Evolutionary conservation across 306 rosid genomes (phyloP).

Genomic region (Quercus cerris): DNA sequence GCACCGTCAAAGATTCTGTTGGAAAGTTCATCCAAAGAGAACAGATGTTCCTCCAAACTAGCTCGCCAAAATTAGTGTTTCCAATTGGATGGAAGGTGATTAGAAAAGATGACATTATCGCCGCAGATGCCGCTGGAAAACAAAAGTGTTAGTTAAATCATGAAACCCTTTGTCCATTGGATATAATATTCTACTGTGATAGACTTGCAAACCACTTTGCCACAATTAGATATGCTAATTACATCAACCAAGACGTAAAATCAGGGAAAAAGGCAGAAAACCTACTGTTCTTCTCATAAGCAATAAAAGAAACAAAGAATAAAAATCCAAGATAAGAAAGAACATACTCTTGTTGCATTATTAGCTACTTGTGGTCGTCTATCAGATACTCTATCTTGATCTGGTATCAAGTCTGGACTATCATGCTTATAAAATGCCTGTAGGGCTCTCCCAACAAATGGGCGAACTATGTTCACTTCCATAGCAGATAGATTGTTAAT

Average conservation of each 20-base stretch:
- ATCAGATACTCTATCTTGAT: conserved; percentile 68
- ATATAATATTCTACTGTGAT: neutral
- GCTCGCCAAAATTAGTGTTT: conserved; percentile 2
- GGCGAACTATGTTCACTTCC: conserved; percentile 98
- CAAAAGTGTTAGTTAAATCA: conserved; percentile 13
- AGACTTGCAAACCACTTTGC: conserved; percentile 1
- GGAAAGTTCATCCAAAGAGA: conserved; percentile 1
- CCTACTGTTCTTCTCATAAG: neutral
- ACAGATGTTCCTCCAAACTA: conserved; percentile 17
- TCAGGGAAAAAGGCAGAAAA: neutral
- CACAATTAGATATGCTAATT: neutral
- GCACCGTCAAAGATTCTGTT: neutral
- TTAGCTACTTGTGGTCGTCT: conserved; percentile 61
- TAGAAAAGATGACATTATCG: conserved; percentile 27
- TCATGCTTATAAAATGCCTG: conserved; percentile 90
- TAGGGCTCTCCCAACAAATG: conserved; percentile 85
- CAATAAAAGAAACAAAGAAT: neutral
- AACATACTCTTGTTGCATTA: conserved; percentile 73
- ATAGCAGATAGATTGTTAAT: conserved; percentile 86
- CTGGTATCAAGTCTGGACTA: conserved; percentile 80
- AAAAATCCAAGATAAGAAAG: neutral
- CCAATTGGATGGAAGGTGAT: conserved; percentile 17
- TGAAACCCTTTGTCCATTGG: neutral
- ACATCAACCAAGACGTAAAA: neutral
- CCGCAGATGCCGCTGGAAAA: conserved; percentile 68